These are phyloP conservation scores for Pyrenopolyporus hunteri DNA, from an alignment of 495 filamentous ascomycete species.

Conservation along the genomic window DNA sequence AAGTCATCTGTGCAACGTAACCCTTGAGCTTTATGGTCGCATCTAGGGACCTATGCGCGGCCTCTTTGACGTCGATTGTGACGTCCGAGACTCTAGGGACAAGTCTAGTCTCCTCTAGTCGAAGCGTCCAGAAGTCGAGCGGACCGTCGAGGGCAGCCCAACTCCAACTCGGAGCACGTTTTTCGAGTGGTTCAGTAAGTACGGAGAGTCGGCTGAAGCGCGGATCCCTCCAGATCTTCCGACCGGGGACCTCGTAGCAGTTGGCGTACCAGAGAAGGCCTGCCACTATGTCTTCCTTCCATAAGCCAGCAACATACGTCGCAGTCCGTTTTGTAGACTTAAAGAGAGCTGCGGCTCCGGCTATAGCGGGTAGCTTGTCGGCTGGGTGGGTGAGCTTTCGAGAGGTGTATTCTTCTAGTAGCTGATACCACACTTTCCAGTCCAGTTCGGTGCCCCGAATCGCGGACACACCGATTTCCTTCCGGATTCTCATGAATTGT, in stretches of 20 bases:
- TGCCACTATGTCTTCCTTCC: constrained; percentile 32
- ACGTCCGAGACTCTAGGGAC: constrained; percentile 24
- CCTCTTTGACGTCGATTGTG: constrained; percentile 16
- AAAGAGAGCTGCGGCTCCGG: constrained; percentile 34
- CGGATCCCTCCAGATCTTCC: constrained; percentile 21
- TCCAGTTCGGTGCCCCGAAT: constrained; percentile 6
- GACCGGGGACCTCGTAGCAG: constrained; percentile 20
- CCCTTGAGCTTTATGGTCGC: constrained; percentile 21
- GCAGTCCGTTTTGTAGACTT: constrained; percentile 9
- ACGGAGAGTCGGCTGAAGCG: constrained; percentile 1
- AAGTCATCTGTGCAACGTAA: constrained; percentile 15
- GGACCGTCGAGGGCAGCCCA: constrained; percentile 38
- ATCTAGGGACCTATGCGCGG: neutral
- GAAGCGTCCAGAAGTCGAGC: constrained; percentile 26
- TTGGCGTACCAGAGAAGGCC: constrained; percentile 37
- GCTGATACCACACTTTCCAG: constrained; percentile 28
- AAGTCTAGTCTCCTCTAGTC: neutral
- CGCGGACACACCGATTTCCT: constrained; percentile 15
- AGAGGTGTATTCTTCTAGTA: constrained; percentile 36
- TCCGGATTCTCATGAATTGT: constrained; percentile 15
- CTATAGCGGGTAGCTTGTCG: constrained; percentile 40
- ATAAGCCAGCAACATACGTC: constrained; percentile 40
- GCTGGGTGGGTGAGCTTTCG: constrained; percentile 23
- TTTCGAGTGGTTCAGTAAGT: constrained; percentile 11
- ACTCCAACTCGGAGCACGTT: constrained; percentile 39